Conservation (phyloP, 805 yeast genomes). For the Metschnikowia baotianmanensis region DNA sequence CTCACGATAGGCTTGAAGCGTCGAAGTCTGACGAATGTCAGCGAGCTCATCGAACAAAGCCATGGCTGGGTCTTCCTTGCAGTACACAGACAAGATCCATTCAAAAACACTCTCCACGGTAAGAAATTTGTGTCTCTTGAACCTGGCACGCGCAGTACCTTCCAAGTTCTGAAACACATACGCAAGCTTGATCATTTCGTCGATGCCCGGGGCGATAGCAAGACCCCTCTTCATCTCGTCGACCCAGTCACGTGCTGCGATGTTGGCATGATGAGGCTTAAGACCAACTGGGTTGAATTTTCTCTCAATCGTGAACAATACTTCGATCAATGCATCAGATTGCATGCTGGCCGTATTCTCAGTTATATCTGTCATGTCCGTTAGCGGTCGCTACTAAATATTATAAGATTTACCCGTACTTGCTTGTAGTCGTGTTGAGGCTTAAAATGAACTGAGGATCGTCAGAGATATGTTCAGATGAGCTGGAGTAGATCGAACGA, state of each 20-base stretch:
- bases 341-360: neutral
- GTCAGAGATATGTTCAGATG: conserved; percentile 1
- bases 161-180: neutral
- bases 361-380: neutral
- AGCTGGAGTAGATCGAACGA: no score
- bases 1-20: neutral
- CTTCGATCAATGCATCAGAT: neutral
- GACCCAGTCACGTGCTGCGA: neutral
- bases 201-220: neutral
- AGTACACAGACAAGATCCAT: neutral
- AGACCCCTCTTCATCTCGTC: neutral
- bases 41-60: neutral
- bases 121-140: neutral
- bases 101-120: neutral
- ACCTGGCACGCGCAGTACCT: neutral
- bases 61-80: no score
- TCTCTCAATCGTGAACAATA: neutral
- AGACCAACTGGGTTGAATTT: neutral
- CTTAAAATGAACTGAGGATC: conserved; percentile 2
- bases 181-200: neutral
- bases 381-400: neutral
- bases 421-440: neutral
- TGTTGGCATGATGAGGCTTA: neutral
- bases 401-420: neutral
- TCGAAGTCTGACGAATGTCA: neutral